Evolutionary conservation across 1,139 yeast genomes (phyloP).

Genomic region (Protomyces macrosporus): DNA sequence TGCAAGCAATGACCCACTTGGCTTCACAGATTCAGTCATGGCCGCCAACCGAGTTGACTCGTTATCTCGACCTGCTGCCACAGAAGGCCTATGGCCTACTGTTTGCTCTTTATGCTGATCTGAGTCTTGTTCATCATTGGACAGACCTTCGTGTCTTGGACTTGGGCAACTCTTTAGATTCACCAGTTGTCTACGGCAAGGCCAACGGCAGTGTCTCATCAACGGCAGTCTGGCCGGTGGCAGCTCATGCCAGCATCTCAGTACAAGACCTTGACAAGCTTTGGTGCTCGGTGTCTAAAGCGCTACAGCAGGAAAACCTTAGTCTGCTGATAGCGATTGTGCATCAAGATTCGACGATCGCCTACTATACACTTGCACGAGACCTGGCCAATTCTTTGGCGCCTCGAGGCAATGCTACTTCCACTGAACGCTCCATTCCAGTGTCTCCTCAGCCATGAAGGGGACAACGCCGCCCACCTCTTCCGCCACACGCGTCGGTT

Average conservation of each 20-base stretch:
- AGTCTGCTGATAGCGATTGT: constrained; percentile 21
- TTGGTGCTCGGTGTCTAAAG: neutral
- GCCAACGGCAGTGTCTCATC: neutral
- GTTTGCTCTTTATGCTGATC: constrained; percentile 23
- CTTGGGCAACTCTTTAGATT: neutral
- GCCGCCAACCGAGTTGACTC: constrained; percentile 20
- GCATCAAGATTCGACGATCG: constrained; percentile 26
- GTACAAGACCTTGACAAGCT: constrained; percentile 2
- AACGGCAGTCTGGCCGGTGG: constrained; percentile 10
- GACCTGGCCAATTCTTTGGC: too few species aligned
- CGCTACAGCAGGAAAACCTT: neutral
- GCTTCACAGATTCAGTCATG: constrained; percentile 5
- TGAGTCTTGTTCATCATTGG: constrained; percentile 23
- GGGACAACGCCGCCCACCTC: constrained; percentile 65
- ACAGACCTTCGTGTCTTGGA: neutral
- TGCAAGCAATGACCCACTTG: neutral
- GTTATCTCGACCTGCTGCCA: neutral
- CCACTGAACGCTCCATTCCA: constrained; percentile 80
- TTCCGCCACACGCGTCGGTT: constrained; percentile 56
- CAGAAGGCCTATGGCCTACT: constrained; percentile 8
- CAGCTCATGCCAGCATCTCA: neutral
- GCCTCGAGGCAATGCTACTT: constrained; percentile 26
- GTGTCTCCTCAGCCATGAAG: constrained; percentile 74
- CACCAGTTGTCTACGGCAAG: neutral
- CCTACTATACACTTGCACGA: constrained; percentile 17